Base-by-base conservation (phyloP, 2,329 filamentous ascomycete species). In the Penicillium sumatraense region DNA sequence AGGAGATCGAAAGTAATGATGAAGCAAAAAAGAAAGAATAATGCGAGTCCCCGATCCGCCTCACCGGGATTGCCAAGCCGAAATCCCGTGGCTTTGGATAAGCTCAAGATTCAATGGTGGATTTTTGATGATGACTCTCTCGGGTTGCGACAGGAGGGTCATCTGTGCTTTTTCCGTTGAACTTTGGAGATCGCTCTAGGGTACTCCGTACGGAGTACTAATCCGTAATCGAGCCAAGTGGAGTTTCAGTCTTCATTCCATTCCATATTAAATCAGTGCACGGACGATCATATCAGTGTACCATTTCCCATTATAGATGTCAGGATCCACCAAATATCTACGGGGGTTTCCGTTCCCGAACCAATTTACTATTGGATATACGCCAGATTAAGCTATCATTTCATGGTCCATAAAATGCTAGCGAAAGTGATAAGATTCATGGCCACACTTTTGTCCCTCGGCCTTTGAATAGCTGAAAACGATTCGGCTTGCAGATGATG, bases 101-200 rank as follows among this genome's bases (percentile, higher is more conserved):
- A 62, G 57, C 62, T 63, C 61, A 63, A 63, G 55, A 60, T 64
- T 63, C 48, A 42, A 60, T 59, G 55, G 50, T 60, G 42, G 38
- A 36, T 33, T 54, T 40, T 31, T n/a, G n/a, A n/a, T n/a, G 29
- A 53, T 51, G 23, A 35, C 41, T 40, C 26, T 56, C 47, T 31
- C 20, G 35, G 33, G 31, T 33, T 14, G 11, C 10, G 31, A 33
- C 31, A 8, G 49, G 29, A 26, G 35, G 16, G 48, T 41, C 51
- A 42, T 26, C 29, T 3, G 33, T 45, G 23, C 35, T 33, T 45
- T 41, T 33, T 29, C 27, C 33, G 42, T 38, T 41, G 33, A 21
- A 29, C 6, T 11, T 40, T 53, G 27, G 53, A 26, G 53, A 51
- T 53, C 24, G 29, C 26, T 33, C 27, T 41, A 16, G 33, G 24